Percentiles rank a stretch among this genome's conserved stretches.
phyloP scores from a whole-genome alignment of 768 basidiomycete species.

The Hydnum rufescens region DNA sequence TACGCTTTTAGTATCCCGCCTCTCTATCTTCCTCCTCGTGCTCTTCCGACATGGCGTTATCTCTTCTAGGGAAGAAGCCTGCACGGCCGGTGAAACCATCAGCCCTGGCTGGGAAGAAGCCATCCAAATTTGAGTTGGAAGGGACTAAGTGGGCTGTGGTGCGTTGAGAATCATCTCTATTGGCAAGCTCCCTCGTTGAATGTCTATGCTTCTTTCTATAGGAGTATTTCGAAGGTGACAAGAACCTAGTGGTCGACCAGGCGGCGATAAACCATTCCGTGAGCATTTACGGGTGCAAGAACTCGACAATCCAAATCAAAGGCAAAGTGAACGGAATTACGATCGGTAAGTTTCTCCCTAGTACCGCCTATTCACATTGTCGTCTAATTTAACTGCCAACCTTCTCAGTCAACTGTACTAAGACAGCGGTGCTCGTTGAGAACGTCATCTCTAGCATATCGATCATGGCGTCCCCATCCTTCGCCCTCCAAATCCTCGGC shows the following conservation, averaged over 20 bases:
- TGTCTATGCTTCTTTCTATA: conserved; percentile 16
- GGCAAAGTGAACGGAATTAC: conserved; percentile 94
- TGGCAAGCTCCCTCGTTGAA: neutral
- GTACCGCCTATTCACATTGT: neutral
- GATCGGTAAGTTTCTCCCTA: conserved; percentile 34
- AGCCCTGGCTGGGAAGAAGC: conserved; percentile 72
- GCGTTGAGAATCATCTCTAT: conserved; percentile 18
- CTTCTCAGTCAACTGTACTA: conserved; percentile 63
- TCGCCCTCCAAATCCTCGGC: conserved; percentile 81
- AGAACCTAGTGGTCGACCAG: conserved; percentile 48
- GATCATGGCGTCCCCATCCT: conserved; percentile 81
- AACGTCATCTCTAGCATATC: conserved; percentile 84
- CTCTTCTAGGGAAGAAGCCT: conserved; percentile 33
- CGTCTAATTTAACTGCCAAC: neutral
- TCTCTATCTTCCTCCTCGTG: neutral
- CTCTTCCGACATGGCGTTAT: neutral
- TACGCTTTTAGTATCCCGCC: neutral
- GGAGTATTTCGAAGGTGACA: conserved; percentile 86
- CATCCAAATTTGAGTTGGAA: conserved; percentile 71
- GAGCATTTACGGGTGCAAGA: conserved; percentile 83
- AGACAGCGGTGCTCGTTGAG: conserved; percentile 74
- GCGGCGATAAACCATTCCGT: conserved; percentile 65
- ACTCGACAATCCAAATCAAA: conserved; percentile 58
- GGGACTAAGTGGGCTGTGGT: conserved; percentile 92
- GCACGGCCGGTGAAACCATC: conserved; percentile 70